Conservation (phyloP, 2,329 filamentous ascomycete species). For the Hypoxylon sp. region DNA sequence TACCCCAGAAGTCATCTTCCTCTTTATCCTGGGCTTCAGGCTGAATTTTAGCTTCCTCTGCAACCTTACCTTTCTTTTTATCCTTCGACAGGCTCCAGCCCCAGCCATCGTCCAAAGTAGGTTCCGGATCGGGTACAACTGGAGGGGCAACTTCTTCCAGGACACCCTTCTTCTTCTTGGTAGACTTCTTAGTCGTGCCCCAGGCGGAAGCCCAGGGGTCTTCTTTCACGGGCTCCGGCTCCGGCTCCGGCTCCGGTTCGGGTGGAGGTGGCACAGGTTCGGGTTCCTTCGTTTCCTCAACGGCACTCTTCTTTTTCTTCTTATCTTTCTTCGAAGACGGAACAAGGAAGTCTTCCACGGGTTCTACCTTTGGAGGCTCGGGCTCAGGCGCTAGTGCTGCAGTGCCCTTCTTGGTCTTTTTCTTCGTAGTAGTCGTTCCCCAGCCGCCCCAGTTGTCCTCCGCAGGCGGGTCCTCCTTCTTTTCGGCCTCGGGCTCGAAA, state of each 20-base stretch:
- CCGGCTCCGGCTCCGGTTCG: slow-evolving; percentile 18
- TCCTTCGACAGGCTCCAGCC: slow-evolving; percentile 44
- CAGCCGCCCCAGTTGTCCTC: slow-evolving; percentile 47
- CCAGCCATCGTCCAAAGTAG: slow-evolving; percentile 37
- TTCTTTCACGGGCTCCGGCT: slow-evolving; percentile 15
- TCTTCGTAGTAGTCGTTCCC: slow-evolving; percentile 50
- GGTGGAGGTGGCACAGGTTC: slow-evolving; percentile 24
- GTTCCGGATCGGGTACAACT: slow-evolving; percentile 38
- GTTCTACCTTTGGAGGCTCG: slow-evolving; percentile 34
- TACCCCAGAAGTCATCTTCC: slow-evolving; percentile 46
- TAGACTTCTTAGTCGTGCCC: slow-evolving; percentile 32
- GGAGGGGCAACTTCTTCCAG: slow-evolving; percentile 29
- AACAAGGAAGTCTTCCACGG: slow-evolving; percentile 37
- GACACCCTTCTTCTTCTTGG: slow-evolving; percentile 41
- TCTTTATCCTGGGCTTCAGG: slow-evolving; percentile 49
- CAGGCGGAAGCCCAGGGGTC: slow-evolving; percentile 16
- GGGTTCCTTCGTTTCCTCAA: slow-evolving; percentile 32
- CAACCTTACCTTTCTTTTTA: slow-evolving; percentile 43
- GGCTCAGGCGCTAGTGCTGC: slow-evolving; percentile 31
- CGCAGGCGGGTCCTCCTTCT: slow-evolving; percentile 42
- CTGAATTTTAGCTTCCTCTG: slow-evolving; percentile 43
- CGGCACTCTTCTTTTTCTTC: slow-evolving; percentile 49
- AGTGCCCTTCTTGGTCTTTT: slow-evolving; percentile 49
- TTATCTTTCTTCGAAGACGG: slow-evolving; percentile 48
- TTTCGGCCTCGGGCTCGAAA: slow-evolving; percentile 43